Base-by-base conservation (phyloP, 768 basidiomycete species). In the Lactifluus piperatus region DNA sequence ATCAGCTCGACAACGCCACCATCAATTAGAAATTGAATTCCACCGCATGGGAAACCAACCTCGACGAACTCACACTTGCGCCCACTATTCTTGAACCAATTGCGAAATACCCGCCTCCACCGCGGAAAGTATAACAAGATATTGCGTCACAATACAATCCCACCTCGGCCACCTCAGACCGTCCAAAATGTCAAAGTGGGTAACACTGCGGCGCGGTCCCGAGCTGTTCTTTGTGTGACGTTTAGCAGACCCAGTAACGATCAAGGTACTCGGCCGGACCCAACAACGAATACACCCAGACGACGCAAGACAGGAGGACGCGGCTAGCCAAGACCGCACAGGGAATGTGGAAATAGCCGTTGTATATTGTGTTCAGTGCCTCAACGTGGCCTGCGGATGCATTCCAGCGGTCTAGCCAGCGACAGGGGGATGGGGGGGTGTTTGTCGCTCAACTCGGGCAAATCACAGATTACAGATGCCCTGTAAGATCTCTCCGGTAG, bases 1-100 rank as follows among this genome's bases (percentile, higher is more conserved):
- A 55, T 55, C 53, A 43, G 48, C 53, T 49, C 20, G 32, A 50
- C 10, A 29, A 34, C 58, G 58, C 58, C 58, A 60, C 58, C 34
- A 60, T 59, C 52, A 54, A 50, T 32, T n/a, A 50, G 7, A 36
- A 5, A 30, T 34, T 54, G 10, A 6, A 29, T 52, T 8, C 20
- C 22, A 43, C n/a, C 56, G 26, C 49, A 44, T 51, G 56, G 39
- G 9, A 30, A 8, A 2, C 22, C 5, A 30, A 36, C 49, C 20
- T 36, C 49, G 7, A 39, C n/a, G 8, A 29, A 10, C 51, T 34
- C 54, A 34, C 44, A 54, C 54, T 24, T 49, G 29, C 39, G 49
- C 29, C 37, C 48, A 43, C 18, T n/a, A n/a, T n/a, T n/a, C n/a
- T 39, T 36, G 8, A 47, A 36, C 53, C 37, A 37, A 56, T 56